Percentiles rank a stretch among this genome's conserved stretches.
These are phyloP conservation scores for Lactarius indigo DNA, from an alignment of 768 basidiomycete genomes.

Conservation along the genomic window DNA sequence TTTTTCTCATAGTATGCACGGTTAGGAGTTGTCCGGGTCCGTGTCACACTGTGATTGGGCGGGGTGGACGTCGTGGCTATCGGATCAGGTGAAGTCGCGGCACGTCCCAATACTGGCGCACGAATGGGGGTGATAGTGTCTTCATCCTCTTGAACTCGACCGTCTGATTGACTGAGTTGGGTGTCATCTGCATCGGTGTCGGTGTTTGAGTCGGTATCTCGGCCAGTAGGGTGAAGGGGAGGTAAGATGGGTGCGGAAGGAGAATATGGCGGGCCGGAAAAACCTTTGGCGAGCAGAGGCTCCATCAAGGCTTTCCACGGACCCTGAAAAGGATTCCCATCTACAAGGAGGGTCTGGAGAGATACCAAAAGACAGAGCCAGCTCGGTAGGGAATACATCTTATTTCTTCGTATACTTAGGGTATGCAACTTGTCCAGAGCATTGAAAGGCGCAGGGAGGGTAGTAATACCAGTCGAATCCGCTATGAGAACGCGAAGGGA, in stretches of 20 bases:
- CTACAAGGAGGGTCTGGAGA: slow-evolving; percentile 86
- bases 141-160: slow-evolving; percentile 58
- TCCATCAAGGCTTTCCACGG: slow-evolving; percentile 90
- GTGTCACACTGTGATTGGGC: slow-evolving; percentile 36
- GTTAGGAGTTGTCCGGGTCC: slow-evolving; percentile 76
- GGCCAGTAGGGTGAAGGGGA: slow-evolving; percentile 44
- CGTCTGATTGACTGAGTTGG: slow-evolving; percentile 38
- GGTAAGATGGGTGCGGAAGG: slow-evolving; percentile 62
- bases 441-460: slow-evolving; percentile 70
- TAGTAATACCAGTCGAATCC: slow-evolving; percentile 81
- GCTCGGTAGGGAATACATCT: slow-evolving; percentile 82
- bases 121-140: slow-evolving; percentile 69
- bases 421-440: slow-evolving; percentile 82
- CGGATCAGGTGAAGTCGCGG: slow-evolving; percentile 48
- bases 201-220: slow-evolving; percentile 43
- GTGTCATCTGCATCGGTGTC: slow-evolving; percentile 55
- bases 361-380: slow-evolving; percentile 90
- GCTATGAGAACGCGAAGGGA: slow-evolving; percentile 86
- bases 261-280: slow-evolving; percentile 59
- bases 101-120: slow-evolving; percentile 49
- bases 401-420: slow-evolving; percentile 84
- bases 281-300: slow-evolving; percentile 67
- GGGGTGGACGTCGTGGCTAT: slow-evolving; percentile 27
- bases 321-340: slow-evolving; percentile 93
- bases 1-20: slow-evolving; percentile 34